Base-by-base conservation (phyloP, 2,329 filamentous ascomycete genomes). In the Aspergillus unguis region DNA sequence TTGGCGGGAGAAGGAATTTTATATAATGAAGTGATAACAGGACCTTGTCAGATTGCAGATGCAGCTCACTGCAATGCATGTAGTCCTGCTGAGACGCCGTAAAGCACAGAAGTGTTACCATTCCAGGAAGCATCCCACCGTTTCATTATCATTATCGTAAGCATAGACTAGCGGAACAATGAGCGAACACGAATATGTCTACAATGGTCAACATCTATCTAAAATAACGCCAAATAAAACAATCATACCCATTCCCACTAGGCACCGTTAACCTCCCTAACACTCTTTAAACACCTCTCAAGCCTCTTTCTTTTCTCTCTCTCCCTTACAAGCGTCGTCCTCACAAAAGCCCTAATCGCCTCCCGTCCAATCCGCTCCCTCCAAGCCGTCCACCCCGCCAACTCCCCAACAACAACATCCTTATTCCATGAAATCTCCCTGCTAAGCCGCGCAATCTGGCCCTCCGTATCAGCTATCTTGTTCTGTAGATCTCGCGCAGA, bases 301-400 rank as follows among this genome's bases (percentile, higher is more conserved):
- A 99, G 86, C 23, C 87, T 85, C 61, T 90, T 90, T 58, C 96
- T 74, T 60, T 88, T 81, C 66, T 88, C 87, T 59, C 82, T 83
- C 74, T 99, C 94, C 48, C 82, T 80, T 3, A 96, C 83, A 27
- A 97, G 77, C 81, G 92, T 91, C 31, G 84, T 83, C 64, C 79
- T 82, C 17, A 88, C 92, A 61, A 95, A 83, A 43, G 90, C 85
- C 59, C 80, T 83, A 56, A 96, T 82, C 28, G 90, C 88, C 53
- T 82, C 82, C 55, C 85, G 78, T 1, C 88, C 91, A 74, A 89
- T 84, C 63, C 82, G 84, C 60, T 90, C 89, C 65, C 95, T 85
- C 75, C 91, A 83, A 37, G 95, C 90, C 65, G 96, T 92, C 90
- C 94, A 99, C 11, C 89, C 91, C 0, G 94, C 94, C 51, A 99